A percentile compares a stretch with the other conserved stretches of the same genome.
Conservation (phyloP, 2,329 filamentous ascomycete species). For the Didymella segeticola region DNA sequence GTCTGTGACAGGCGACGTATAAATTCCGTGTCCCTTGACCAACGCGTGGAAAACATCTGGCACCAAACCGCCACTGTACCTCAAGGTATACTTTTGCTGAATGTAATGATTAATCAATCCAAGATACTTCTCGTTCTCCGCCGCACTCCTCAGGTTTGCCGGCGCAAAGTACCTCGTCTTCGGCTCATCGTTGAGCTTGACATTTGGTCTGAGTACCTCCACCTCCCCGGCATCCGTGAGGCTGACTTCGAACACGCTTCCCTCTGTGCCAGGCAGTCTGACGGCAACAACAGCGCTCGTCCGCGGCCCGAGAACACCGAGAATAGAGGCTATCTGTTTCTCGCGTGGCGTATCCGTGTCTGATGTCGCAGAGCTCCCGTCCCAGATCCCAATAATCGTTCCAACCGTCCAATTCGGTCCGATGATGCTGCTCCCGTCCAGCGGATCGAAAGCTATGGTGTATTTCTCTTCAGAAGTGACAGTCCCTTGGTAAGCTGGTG, state of each 20-base stretch:
- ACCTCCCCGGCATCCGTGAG: slow-evolving; percentile 45
- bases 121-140: slow-evolving; percentile 59
- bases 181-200: slow-evolving; percentile 51
- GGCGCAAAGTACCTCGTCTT: slow-evolving; percentile 67
- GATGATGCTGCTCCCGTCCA: slow-evolving; percentile 68
- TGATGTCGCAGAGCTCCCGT: slow-evolving; percentile 32
- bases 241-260: slow-evolving; percentile 62
- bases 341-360: slow-evolving; percentile 18
- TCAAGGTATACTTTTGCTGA: slow-evolving; percentile 62
- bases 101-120: slow-evolving; percentile 60
- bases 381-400: slow-evolving; percentile 67
- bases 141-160: slow-evolving; percentile 65
- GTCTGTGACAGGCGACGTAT: slow-evolving; percentile 63
- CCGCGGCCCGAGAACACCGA: slow-evolving; percentile 44
- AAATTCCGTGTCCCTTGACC: slow-evolving; percentile 68
- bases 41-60: slow-evolving; percentile 67
- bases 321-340: slow-evolving; percentile 42
- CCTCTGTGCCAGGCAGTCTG: slow-evolving; percentile 51
- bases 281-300: slow-evolving; percentile 61
- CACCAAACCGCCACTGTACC: slow-evolving; percentile 67
- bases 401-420: slow-evolving; percentile 51
- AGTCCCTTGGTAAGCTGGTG: slow-evolving; percentile 8
- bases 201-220: slow-evolving; percentile 52
- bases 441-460: slow-evolving; percentile 67
- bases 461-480: slow-evolving; percentile 54